Conservation (phyloP, 371 early-diverging fungal species). For the Mucor velutinosus region DNA sequence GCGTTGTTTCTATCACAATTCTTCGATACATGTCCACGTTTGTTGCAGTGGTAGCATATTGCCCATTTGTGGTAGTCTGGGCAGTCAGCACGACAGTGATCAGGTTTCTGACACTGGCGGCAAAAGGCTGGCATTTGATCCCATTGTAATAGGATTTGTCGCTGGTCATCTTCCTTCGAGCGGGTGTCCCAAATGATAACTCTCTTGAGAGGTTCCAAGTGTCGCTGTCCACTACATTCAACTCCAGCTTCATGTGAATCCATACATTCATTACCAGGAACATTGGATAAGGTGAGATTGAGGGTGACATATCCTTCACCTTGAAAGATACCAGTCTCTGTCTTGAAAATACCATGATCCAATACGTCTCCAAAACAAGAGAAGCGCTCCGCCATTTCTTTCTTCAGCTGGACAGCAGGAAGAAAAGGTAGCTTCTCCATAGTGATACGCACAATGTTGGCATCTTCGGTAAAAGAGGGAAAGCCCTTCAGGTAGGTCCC, state of each 20-base stretch:
- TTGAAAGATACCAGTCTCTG: background rate
- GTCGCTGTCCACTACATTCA: background rate
- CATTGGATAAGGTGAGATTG: background rate
- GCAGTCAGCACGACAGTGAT: background rate
- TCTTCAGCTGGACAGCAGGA: too few relatives aligned
- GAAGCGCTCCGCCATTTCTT: too few relatives aligned
- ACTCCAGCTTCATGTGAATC: background rate
- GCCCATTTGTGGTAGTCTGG: background rate
- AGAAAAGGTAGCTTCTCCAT: too few relatives aligned
- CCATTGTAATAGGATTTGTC: background rate
- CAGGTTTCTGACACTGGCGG: background rate
- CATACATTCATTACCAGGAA: background rate
- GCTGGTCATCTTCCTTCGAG: background rate
- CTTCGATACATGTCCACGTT: background rate
- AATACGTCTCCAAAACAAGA: background rate
- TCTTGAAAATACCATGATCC: background rate
- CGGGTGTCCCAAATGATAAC: background rate
- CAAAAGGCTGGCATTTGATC: slow-evolving; percentile 2
- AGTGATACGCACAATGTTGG: too few relatives aligned
- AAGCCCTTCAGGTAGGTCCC: too few relatives aligned
- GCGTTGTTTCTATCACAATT: background rate
- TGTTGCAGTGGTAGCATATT: background rate
- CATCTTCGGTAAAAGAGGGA: too few relatives aligned
- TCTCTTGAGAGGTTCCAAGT: background rate
- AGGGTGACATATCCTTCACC: background rate